Evolutionary conservation across 768 basidiomycete species (phyloP).

Genomic region (Podaxis pistillaris): DNA sequence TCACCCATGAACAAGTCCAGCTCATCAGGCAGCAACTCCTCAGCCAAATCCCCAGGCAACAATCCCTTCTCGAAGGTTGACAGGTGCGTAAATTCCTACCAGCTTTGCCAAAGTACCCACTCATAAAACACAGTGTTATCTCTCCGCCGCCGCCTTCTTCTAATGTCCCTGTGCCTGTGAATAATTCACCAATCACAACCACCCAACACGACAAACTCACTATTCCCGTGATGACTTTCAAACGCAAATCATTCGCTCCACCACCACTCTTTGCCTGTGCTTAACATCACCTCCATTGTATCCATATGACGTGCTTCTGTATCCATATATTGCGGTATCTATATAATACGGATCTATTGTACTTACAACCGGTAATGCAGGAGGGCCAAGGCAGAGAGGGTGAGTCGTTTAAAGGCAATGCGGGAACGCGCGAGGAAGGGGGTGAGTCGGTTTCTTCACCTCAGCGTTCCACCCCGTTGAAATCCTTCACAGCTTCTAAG

Average conservation of each 20-base stretch:
- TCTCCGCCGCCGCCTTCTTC: slow-evolving; percentile 22
- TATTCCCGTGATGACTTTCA: slow-evolving; percentile 35
- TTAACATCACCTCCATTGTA: slow-evolving; percentile 38
- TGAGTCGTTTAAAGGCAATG: slow-evolving; percentile 70
- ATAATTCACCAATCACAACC: slow-evolving; percentile 17
- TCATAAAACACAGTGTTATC: slow-evolving; percentile 63
- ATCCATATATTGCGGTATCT: slow-evolving; percentile 14
- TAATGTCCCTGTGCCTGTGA: slow-evolving; percentile 15
- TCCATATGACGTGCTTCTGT: slow-evolving; percentile 27
- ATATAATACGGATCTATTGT: slow-evolving; percentile 18
- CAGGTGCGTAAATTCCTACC: slow-evolving; percentile 53
- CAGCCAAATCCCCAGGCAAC: slow-evolving; percentile 21
- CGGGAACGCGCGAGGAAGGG: slow-evolving; percentile 74
- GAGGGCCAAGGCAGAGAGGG: slow-evolving; percentile 72
- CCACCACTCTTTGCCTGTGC: slow-evolving; percentile 66
- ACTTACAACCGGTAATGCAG: slow-evolving; percentile 34
- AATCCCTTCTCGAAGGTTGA: slow-evolving; percentile 50
- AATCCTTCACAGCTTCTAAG: slow-evolving; percentile 44
- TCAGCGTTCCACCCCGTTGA: slow-evolving; percentile 1
- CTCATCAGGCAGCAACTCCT: slow-evolving; percentile 15
- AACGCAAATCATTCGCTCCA: slow-evolving; percentile 54
- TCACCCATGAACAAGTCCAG: slow-evolving; percentile 17
- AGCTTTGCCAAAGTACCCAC: slow-evolving; percentile 42
- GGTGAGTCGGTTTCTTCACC: slow-evolving; percentile 36
- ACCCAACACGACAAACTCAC: slow-evolving; percentile 24